These are phyloP conservation scores for Eustoma russellianum DNA, from an alignment of 257 asterid genomes.

Conservation along the genomic window DNA sequence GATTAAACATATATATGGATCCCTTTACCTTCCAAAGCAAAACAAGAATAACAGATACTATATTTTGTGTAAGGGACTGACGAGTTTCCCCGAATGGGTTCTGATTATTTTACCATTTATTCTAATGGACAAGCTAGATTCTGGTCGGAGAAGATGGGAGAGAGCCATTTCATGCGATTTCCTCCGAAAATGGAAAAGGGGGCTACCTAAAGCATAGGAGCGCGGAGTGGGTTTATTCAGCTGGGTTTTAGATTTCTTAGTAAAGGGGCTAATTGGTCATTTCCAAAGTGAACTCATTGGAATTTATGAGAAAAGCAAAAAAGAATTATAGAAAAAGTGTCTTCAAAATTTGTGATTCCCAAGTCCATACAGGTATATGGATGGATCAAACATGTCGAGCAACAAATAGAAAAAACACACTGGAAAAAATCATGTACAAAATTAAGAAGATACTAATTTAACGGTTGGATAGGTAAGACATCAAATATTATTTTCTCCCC, in stretches of 20 bases:
- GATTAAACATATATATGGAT: neutral
- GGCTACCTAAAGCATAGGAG: slow-evolving; percentile 7
- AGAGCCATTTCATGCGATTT: slow-evolving; percentile 29
- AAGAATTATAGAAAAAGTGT: neutral
- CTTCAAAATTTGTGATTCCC: neutral
- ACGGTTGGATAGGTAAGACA: too few species aligned
- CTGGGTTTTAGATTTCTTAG: slow-evolving; percentile 20
- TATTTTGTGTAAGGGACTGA: neutral
- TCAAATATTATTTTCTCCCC: too few species aligned
- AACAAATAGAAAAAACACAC: neutral
- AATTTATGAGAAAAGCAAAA: neutral
- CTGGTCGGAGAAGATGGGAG: slow-evolving; percentile 33
- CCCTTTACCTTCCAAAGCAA: neutral
- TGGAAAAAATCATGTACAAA: neutral
- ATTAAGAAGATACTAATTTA: too few species aligned
- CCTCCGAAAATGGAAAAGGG: slow-evolving; percentile 1
- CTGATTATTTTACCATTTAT: slow-evolving; percentile 18
- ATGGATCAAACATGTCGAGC: too few species aligned
- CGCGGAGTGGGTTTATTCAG: slow-evolving; percentile 5
- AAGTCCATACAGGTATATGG: neutral
- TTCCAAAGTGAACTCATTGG: too few species aligned
- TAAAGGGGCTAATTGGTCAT: too few species aligned
- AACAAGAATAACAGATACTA: neutral
- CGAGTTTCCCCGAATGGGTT: slow-evolving; percentile 8
- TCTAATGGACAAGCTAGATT: slow-evolving; percentile 14